Conservation (phyloP, 2,329 filamentous ascomycete species). For the Biscogniauxia marginata region DNA sequence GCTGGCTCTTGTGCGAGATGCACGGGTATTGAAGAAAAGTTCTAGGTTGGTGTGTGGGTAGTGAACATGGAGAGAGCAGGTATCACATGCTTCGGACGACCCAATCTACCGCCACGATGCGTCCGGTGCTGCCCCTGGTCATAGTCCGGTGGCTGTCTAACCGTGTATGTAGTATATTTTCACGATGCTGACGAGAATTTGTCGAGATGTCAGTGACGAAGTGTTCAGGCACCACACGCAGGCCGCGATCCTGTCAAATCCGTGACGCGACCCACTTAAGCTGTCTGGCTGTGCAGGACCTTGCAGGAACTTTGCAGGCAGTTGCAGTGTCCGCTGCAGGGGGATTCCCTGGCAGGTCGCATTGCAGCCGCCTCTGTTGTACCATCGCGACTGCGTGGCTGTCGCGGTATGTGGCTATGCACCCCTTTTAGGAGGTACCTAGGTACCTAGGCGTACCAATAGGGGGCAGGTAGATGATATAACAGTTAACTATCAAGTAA, state of each 20-base stretch:
- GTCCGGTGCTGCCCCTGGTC: too few relatives aligned
- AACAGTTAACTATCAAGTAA: too few relatives aligned
- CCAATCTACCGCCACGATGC: background rate
- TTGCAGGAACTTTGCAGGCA: background rate
- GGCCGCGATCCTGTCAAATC: background rate
- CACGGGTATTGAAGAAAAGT: background rate
- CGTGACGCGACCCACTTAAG: background rate
- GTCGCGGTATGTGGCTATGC: too few relatives aligned
- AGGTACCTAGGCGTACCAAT: too few relatives aligned
- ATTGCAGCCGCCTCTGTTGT: too few relatives aligned
- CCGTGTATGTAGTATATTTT: too few relatives aligned
- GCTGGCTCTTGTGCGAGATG: conserved; percentile 7
- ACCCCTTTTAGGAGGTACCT: too few relatives aligned
- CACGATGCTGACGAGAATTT: too few relatives aligned
- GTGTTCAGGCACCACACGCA: background rate
- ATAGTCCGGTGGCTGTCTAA: too few relatives aligned
- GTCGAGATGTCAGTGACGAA: background rate
- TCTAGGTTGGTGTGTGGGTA: conserved; percentile 43
- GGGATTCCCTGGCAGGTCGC: background rate
- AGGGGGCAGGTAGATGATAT: too few relatives aligned
- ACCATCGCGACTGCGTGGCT: too few relatives aligned
- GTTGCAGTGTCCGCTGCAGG: background rate
- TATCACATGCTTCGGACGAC: background rate
- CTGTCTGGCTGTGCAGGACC: background rate
- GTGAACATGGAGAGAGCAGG: background rate